Evolutionary conservation across 2,329 filamentous ascomycete genomes (phyloP).

Genomic region (Ceratocystis ficicola): DNA sequence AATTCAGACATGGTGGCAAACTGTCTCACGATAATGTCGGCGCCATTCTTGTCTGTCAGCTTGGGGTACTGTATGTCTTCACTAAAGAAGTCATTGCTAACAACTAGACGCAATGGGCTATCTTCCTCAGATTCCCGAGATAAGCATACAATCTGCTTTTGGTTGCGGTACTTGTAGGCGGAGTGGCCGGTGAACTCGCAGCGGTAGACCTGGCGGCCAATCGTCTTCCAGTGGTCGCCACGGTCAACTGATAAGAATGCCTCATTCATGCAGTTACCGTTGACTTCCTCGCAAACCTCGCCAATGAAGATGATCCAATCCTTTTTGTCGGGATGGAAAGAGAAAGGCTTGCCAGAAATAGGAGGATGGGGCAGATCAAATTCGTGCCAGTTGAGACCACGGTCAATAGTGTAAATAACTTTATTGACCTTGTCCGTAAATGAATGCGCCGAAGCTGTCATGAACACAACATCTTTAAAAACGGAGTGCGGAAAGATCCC

Average conservation of each 20-base stretch:
- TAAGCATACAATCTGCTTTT: slow-evolving; percentile 49
- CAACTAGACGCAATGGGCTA: slow-evolving; percentile 56
- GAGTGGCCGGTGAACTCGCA: slow-evolving; percentile 74
- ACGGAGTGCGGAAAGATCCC: slow-evolving; percentile 66
- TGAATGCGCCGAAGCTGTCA: slow-evolving; percentile 50
- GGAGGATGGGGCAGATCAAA: slow-evolving; percentile 57
- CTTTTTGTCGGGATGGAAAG: slow-evolving; percentile 73
- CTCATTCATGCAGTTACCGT: slow-evolving; percentile 53
- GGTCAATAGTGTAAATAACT: slow-evolving; percentile 71
- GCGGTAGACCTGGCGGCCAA: slow-evolving; percentile 61
- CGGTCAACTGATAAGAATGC: slow-evolving; percentile 70
- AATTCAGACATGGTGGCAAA: slow-evolving; percentile 97
- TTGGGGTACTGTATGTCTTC: slow-evolving; percentile 35
- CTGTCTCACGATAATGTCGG: slow-evolving; percentile 51
- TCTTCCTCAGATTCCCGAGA: slow-evolving; percentile 38
- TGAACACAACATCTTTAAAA: slow-evolving; percentile 75
- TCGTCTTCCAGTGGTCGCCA: slow-evolving; percentile 64
- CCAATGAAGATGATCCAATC: slow-evolving; percentile 93
- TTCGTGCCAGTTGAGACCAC: slow-evolving; percentile 57
- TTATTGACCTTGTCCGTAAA: slow-evolving; percentile 31
- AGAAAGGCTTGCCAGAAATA: slow-evolving; percentile 38
- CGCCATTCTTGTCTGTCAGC: slow-evolving; percentile 47
- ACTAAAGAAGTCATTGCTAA: slow-evolving; percentile 67
- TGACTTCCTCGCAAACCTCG: slow-evolving; percentile 49
- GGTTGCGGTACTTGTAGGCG: slow-evolving; percentile 41